phyloP scores from a whole-genome alignment of 2,329 filamentous ascomycete species.

The Botrytis hyacinthi region DNA sequence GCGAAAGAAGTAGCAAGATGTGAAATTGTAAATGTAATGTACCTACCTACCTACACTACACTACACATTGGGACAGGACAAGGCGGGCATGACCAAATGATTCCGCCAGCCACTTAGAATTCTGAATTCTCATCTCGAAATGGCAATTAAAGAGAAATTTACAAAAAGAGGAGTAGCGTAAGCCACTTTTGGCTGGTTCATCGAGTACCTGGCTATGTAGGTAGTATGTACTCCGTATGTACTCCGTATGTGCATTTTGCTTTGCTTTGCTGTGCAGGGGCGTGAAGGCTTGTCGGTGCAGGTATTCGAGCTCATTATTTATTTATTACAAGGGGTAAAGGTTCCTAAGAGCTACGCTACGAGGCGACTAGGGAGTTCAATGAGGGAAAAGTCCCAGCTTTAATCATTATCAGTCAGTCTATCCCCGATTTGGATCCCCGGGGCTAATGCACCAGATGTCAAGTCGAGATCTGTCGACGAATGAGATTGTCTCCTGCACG shows the following conservation, averaged over 20 bases:
- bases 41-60: not conserved
- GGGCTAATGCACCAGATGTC: not conserved
- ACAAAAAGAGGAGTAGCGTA: not conserved
- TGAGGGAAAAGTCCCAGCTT: not conserved
- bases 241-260: not conserved
- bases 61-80: not conserved
- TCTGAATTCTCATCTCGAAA: not conserved
- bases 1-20: not conserved
- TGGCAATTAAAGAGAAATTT: constrained; percentile 7
- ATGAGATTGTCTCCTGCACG: not conserved
- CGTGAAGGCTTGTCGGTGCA: not conserved
- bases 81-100: not conserved
- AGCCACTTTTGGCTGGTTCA: not conserved
- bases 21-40: not conserved
- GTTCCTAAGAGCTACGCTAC: no score
- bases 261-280: not conserved
- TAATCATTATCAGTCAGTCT: not conserved
- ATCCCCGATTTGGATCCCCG: not conserved
- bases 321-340: not conserved
- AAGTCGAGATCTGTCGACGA: not conserved
- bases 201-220: not conserved
- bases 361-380: not conserved
- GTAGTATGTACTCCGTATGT: not conserved
- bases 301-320: not conserved
- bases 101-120: not conserved